These are phyloP conservation scores for Triglochin maritima DNA, from an alignment of 106 monocot genomes.

Conservation along the genomic window DNA sequence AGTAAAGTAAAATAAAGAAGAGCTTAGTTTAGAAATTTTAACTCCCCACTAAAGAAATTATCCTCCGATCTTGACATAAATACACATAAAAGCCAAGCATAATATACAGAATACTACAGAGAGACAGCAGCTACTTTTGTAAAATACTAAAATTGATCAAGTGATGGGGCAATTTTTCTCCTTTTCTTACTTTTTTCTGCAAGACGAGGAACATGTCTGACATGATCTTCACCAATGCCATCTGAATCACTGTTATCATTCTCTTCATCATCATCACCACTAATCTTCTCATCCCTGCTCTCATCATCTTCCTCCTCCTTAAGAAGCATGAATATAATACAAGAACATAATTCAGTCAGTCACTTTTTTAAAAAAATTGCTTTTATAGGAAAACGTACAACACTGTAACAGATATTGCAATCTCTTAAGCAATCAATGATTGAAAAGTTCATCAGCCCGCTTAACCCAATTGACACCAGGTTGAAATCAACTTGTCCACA, in stretches of 20 bases:
- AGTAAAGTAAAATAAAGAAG: not conserved
- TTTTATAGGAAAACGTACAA: no score
- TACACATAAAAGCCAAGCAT: not conserved
- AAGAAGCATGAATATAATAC: not conserved
- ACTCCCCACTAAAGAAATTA: no score
- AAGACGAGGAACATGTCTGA: conserved; percentile 22
- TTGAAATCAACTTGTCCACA: not conserved
- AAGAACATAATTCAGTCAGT: not conserved
- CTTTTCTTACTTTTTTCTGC: conserved; percentile 45
- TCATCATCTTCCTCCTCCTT: not conserved
- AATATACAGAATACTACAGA: not conserved
- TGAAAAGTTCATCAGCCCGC: not conserved
- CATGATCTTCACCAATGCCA: conserved; percentile 10
- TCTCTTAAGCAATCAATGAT: not conserved
- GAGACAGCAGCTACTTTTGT: not conserved
- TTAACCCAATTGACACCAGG: not conserved
- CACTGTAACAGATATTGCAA: no score
- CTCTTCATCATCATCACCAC: conserved; percentile 21
- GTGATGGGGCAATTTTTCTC: not conserved
- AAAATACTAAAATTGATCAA: not conserved
- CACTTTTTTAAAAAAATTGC: no score
- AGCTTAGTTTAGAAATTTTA: not conserved
- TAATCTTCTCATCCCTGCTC: conserved; percentile 5
- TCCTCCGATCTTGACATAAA: not conserved
- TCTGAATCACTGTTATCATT: conserved; percentile 20